Conservation (phyloP, 805 yeast species). For the Lipomyces japonicus region DNA sequence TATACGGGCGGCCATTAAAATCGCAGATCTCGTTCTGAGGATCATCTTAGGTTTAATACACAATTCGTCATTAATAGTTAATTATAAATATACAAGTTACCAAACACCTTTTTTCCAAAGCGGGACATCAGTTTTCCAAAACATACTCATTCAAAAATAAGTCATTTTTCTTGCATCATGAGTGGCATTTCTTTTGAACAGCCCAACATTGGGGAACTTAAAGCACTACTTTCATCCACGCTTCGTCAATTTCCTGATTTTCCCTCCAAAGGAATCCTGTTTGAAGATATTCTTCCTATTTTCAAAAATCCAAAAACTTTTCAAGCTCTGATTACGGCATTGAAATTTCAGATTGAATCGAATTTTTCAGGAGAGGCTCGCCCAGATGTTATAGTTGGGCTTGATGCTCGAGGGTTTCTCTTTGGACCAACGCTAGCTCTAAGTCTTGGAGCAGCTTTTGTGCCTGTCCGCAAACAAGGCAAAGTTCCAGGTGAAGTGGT, state of each 20-base stretch:
- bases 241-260: conserved; percentile 81
- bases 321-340: conserved; percentile 75
- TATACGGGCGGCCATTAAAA: no score
- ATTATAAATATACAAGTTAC: no score
- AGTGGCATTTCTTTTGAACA: neutral
- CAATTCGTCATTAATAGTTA: no score
- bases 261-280: conserved; percentile 87
- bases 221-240: conserved; percentile 23
- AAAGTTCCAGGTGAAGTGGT: conserved; percentile 85
- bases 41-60: no score
- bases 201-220: conserved; percentile 18
- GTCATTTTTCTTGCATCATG: no score
- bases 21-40: no score
- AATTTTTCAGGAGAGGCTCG: conserved; percentile 48
- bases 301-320: conserved; percentile 79
- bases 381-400: conserved; percentile 86
- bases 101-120: no score
- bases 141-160: no score
- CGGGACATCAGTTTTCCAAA: no score
- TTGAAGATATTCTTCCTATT: conserved; percentile 95
- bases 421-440: conserved; percentile 95
- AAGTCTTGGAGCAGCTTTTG: conserved; percentile 82
- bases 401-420: conserved; percentile 94
- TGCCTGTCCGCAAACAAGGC: conserved; percentile 93
- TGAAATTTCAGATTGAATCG: conserved; percentile 65